Evolutionary conservation across 164 flowering plant genomes (phyloP), one percentile per base, ranked within the genome.

Genomic region (Annona squamosa): DNA sequence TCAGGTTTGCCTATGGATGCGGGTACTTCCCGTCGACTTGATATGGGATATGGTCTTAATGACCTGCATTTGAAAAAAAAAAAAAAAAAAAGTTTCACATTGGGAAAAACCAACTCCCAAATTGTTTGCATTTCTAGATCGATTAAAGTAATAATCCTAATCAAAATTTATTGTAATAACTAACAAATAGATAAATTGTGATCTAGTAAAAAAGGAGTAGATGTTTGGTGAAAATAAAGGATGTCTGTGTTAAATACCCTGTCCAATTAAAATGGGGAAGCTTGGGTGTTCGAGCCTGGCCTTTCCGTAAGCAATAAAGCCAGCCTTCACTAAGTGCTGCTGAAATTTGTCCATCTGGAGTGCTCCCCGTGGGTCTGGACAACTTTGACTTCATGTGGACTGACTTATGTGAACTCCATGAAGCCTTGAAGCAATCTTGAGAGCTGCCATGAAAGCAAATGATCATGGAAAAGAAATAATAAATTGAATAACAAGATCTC

Each of bases 361-460:
- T 62, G 57, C 75, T 85, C 13, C 72, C 63, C 67, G 76, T 80
- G 59, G 76, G 44, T 44, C 83, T 57, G 47, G 90, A 82, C 52
- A 81, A 73, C 76, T 85, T 88, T 73, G 91, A 85, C 78, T 90
- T 89, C 83, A 81, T 68, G 83, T 95, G 99, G 70, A 87, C 92
- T 42, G 91, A 80, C 74, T 95, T 93, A 75, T 93, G 99, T 68
- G 97, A 79, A 81, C 92, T 88, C 99, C 99, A 95, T 44, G 96
- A 89, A 78, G 85, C 88, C 86, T 91, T 93, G 86, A 95, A 95
- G 81, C 99, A 95, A 10, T 95, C 98, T 79, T 95, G 99, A 26
- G 99, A 74, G 85, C 99, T 95, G 83, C 74, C 56, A 65, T 56
- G 2, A 52, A 26, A 57, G 3, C 19, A 73, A 52, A 48, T 44